Evolutionary conservation across 2,329 filamentous ascomycete species (phyloP), one percentile per base, ranked within the genome.

Genomic region (Sporothrix phasma): DNA sequence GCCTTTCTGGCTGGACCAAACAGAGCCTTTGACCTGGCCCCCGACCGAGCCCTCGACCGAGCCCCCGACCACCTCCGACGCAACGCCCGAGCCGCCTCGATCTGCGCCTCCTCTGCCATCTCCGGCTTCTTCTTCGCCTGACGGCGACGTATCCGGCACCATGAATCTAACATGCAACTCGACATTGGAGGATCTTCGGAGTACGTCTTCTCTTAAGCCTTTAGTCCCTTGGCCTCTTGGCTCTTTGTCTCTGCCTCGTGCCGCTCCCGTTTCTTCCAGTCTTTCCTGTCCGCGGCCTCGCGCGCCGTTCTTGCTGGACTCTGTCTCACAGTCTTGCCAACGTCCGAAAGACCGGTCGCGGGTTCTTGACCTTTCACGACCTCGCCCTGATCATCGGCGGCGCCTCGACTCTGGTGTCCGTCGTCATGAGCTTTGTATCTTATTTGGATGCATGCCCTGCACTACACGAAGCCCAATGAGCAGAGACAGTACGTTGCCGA

Each of bases 381-480:
- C 74, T 85, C 37, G 81, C 81, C 39, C 74, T 83, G 65, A 75
- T 84, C 65, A 77, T 85, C 49, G 76, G 76, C 29, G 80, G 77
- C 49, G 76, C 73, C 53, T 78, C 76, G 59, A 77, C 82, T 4
- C 71, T 81, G 64, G 72, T 85, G 37, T 77, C 84, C 45, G 77
- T 80, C n/a, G 61, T 78, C 51, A 72, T 81, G 46, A 84, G 83
- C 64, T 72, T n/a, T 85, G 58, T 84, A 79, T 68, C 76, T 86
- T 43, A 81, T 85, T 66, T 82, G 75, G 73, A 80, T 80, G 76
- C 84, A 87, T 76, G 82, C 83, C 34, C 68, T 77, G 19, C 79
- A 86, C 73, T 86, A 86, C 71, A 85, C 83, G 29, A 83, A 83
- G 64, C 83, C 83, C 6, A 73, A 76, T 63, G 82, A 86, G 73